These are phyloP conservation scores for Aspergillus ochraceoroseus DNA, from an alignment of 2,329 filamentous ascomycete species.

Conservation along the genomic window DNA sequence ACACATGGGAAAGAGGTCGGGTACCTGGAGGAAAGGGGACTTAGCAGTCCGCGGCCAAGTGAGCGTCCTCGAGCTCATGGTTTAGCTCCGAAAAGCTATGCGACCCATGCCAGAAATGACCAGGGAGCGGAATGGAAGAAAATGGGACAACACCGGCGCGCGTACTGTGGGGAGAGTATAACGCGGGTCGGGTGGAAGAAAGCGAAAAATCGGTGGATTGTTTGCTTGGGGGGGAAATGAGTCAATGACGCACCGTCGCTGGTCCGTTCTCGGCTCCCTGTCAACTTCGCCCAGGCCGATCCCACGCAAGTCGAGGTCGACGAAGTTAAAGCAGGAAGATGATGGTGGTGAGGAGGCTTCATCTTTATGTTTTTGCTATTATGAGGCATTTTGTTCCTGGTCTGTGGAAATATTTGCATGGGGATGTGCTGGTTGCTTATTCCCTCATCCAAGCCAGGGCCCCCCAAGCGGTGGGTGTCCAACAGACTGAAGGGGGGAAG, in stretches of 20 bases:
- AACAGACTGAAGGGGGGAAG: no score
- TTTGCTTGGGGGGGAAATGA: constrained; percentile 6
- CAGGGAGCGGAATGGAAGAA: constrained; percentile 14
- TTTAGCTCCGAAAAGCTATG: constrained; percentile 17
- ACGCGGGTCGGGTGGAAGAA: constrained; percentile 7
- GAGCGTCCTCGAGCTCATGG: constrained; percentile 36
- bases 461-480: no score
- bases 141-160: constrained; percentile 4
- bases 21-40: constrained; percentile 29
- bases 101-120: constrained; percentile 12
- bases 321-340: no score
- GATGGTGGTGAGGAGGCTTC: no score
- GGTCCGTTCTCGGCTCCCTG: constrained; percentile 12
- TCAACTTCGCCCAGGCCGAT: constrained; percentile 10
- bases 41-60: constrained; percentile 31
- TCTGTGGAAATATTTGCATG: no score
- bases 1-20: constrained; percentile 4
- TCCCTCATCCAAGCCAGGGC: no score
- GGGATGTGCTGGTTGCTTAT: no score
- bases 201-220: constrained; percentile 21
- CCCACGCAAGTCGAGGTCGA: no score
- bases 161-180: constrained; percentile 12
- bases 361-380: no score
- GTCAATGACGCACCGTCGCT: constrained; percentile 18
- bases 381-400: no score